phyloP scores from a whole-genome alignment of 2,329 filamentous ascomycete species.

The Aspergillus sp. region DNA sequence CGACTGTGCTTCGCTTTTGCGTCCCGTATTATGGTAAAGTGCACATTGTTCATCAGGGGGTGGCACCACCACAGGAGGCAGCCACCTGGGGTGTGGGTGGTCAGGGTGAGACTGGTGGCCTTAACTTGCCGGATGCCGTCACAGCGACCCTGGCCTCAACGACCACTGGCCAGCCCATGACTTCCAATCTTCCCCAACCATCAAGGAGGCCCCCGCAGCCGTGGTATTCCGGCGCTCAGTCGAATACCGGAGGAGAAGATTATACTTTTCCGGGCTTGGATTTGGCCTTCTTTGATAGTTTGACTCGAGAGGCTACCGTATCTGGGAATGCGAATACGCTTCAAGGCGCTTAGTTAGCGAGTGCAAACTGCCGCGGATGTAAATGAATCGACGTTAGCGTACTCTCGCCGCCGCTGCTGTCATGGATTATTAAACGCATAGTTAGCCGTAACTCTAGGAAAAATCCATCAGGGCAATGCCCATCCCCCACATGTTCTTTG shows the following conservation, averaged over 20 bases:
- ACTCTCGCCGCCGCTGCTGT: no score
- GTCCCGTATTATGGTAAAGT: constrained; percentile 52
- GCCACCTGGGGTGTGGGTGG: no score
- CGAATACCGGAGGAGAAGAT: not conserved
- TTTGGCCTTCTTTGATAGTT: constrained; percentile 12
- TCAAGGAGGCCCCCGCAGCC: not conserved
- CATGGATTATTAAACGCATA: no score
- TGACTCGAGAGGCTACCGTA: not conserved
- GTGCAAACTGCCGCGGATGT: no score
- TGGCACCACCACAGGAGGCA: not conserved
- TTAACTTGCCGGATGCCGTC: not conserved
- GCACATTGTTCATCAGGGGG: constrained; percentile 33
- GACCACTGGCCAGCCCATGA: not conserved
- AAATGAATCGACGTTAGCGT: no score
- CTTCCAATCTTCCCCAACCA: not conserved
- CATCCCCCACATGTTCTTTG: no score
- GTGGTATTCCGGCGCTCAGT: not conserved
- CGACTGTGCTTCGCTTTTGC: constrained; percentile 39
- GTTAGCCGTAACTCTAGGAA: no score
- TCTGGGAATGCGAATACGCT: not conserved
- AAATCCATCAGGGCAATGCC: no score
- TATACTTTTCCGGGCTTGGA: constrained; percentile 17
- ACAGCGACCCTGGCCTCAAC: not conserved
- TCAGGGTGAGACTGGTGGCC: not conserved
- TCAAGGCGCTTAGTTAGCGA: not conserved